A percentile compares a stretch with the other conserved stretches of the same genome.
These are phyloP conservation scores for Colletotrichum lentis DNA, from an alignment of 2,329 filamentous ascomycete species.

Conservation along the genomic window DNA sequence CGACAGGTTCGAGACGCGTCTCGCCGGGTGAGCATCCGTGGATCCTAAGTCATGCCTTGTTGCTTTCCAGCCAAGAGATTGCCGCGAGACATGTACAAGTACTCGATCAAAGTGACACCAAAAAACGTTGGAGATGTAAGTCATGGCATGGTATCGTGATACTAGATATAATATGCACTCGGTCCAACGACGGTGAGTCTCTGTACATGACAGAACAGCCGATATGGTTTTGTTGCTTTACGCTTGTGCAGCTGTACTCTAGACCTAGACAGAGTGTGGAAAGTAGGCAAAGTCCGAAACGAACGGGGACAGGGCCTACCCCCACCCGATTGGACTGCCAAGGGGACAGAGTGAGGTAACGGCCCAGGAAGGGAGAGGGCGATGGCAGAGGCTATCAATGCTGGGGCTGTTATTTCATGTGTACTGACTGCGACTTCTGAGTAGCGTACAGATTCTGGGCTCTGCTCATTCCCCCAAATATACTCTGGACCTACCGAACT, in stretches of 20 bases:
- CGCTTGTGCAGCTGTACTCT: neutral
- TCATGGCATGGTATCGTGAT: conserved; percentile 13
- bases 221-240: neutral
- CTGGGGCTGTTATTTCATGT: neutral
- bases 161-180: neutral
- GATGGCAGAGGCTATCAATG: conserved; percentile 13
- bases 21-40: conserved; percentile 19
- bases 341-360: conserved; percentile 27
- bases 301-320: conserved; percentile 25
- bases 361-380: conserved; percentile 22
- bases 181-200: neutral
- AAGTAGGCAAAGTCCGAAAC: conserved; percentile 24
- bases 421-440: neutral
- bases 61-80: conserved; percentile 12
- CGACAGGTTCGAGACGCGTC: conserved; percentile 36
- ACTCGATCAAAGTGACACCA: conserved; percentile 13
- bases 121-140: conserved; percentile 8
- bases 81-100: conserved; percentile 28
- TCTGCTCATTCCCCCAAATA: neutral
- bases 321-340: conserved; percentile 17
- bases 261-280: conserved; percentile 9
- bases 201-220: neutral
- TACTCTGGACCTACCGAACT: no score
- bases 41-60: conserved; percentile 24
- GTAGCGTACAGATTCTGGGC: neutral